Base-by-base conservation (phyloP, 768 basidiomycete genomes). In the Phlegmacium glaucopus region DNA sequence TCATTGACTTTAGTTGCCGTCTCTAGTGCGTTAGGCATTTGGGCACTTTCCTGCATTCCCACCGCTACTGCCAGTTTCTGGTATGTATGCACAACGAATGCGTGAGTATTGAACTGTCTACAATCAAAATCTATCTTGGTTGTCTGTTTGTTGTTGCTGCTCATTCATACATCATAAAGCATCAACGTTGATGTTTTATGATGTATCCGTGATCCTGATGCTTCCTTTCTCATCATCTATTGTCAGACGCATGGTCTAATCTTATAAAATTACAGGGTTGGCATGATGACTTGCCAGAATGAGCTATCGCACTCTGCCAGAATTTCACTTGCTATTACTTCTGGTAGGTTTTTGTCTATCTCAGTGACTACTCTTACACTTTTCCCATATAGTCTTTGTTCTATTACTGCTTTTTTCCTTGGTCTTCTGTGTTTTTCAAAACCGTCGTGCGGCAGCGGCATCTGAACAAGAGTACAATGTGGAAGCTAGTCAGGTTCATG, bases 401-500 rank as follows among this genome's bases (percentile, higher is more conserved):
- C 41, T 63, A 10, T 34, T 61, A 18, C 29, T 60, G 39, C 42
- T 62, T 11, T 29, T 47, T 8, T 45, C 39, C 22, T 30, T 58
- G 32, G 40, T 57, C 11, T 35, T 57, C n/a, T 58, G 53, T 48
- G 47, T 57, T 11, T 36, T 52, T 17, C 44, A 47, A n/a, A 57
- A 54, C 39, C 53, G 61, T 39, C 53, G 54, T 26, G 51, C 42
- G 27, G 52, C 59, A 11, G 50, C 51, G 12, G 44, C 42, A 8
- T 42, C 49, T 18, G 56, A 60, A 30, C 47, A 46, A 34, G 60
- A 61, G 47, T 59, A 59, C 36, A 58, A 62, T 30, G 55, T 67
- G 2, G 66, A 67, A 43, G 64, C 61, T n/a, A 61, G 55, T 35
- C 64, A 67, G 47, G 56, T 66, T 12, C 48, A 60, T 15, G 66